Evolutionary conservation across 768 basidiomycete species (phyloP), one percentile per base, ranked within the genome.

Genomic region (Trametes elegans): DNA sequence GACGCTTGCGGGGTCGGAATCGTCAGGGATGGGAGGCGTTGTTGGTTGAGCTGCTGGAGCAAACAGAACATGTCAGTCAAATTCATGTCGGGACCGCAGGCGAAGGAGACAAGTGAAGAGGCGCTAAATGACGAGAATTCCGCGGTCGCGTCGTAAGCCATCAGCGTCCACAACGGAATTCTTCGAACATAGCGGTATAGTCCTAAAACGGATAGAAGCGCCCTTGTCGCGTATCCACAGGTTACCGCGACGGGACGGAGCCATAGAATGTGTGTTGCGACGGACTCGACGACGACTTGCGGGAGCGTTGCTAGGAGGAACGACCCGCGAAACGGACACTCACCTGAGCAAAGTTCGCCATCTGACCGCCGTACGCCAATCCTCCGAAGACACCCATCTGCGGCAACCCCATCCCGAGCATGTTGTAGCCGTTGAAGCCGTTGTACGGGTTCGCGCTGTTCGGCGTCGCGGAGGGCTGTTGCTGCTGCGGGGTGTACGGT

Each of bases 331-430:
- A n/a, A 32, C 7, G 31, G 31, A 32, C 1, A 45, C 70, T 45
- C 59, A 73, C 88, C 79, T 87, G 87, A 48, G 76, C 79, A 66
- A 85, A 88, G 70, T 77, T 83, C 50, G 78, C 83, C 73, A 88
- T 84, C 64, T 89, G 88, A 19, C 73, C 78, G 58, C 76, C 76
- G 74, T 90, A 90, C 3, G 85, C 82, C 72, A 90, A 90, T 26
- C 79, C 82, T 35, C 80, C 79, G 16, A 89, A 74, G 77, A 90
- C 84, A 51, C 79, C 81, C 74, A 90, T 85, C 50, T 76, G 79
- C 8, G 87, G 87, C 62, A 90, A 76, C 45, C 87, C 87, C 87
- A 91, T 90, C 21, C 85, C 85, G 29, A 88, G 77, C 84, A 91
- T 88, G 57, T 79, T 85, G 70, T 90, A 89, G 7, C 81, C 84